Percentiles rank a stretch among this genome's conserved stretches.
Conservation (phyloP, 257 asterid species). For the Scutellaria barbata region DNA sequence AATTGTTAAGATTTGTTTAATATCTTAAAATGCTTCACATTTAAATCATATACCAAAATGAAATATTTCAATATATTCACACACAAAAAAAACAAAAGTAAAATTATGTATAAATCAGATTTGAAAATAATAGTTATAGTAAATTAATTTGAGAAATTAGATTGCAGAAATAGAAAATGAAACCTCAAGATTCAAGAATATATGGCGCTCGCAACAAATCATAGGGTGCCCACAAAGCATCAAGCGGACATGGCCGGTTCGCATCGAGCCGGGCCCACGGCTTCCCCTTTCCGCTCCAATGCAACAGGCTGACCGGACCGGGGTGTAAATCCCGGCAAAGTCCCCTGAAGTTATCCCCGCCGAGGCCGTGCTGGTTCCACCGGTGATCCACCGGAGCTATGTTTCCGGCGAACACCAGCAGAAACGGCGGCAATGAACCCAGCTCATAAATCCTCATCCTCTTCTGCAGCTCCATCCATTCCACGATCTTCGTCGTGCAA, state of each 20-base stretch:
- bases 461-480: constrained; percentile 98
- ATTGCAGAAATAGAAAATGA: too few species aligned
- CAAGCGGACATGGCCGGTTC: constrained; percentile 79
- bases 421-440: constrained; percentile 89
- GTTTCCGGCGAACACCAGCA: constrained; percentile 86
- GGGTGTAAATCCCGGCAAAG: constrained; percentile 86
- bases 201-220: constrained; percentile 67
- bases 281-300: constrained; percentile 98
- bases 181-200: constrained; percentile 70
- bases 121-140: too few species aligned
- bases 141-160: too few species aligned
- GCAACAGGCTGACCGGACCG: constrained; percentile 90
- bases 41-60: too few species aligned
- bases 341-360: constrained; percentile 88
- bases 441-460: constrained; percentile 90
- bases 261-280: constrained; percentile 90
- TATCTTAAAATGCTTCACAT: too few species aligned
- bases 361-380: constrained; percentile 98
- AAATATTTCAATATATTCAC: too few species aligned
- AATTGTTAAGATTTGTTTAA: too few species aligned
- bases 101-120: too few species aligned
- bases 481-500: constrained; percentile 69
- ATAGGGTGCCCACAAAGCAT: constrained; percentile 93
- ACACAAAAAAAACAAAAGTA: too few species aligned
- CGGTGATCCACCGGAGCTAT: constrained; percentile 91